Evolutionary conservation across 768 basidiomycete species (phyloP).

Genomic region (Daedaleopsis sinensis): DNA sequence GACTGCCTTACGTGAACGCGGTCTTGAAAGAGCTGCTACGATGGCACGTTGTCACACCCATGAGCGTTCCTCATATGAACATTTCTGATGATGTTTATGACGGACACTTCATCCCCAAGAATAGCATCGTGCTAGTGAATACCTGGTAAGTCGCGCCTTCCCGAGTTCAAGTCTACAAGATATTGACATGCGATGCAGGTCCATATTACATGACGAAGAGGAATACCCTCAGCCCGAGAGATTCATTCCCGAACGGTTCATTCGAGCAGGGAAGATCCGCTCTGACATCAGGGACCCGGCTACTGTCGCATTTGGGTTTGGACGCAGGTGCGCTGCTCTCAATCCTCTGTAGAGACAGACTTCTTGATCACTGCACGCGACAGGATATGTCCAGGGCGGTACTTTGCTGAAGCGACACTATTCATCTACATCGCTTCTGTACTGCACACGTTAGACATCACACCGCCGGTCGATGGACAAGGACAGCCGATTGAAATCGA

Average conservation of each 20-base stretch:
- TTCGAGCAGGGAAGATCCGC: background rate
- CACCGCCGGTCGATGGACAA: background rate
- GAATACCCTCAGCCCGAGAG: background rate
- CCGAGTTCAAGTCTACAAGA: no score
- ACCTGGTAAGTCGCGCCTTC: conserved; percentile 12
- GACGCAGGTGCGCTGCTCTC: background rate
- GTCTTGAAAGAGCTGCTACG: conserved; percentile 34
- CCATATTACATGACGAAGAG: background rate
- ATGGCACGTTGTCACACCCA: conserved; percentile 17
- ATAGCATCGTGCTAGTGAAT: conserved; percentile 9
- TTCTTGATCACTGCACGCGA: background rate
- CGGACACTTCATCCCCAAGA: conserved; percentile 8
- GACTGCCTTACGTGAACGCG: conserved; percentile 32
- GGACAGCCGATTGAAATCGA: background rate
- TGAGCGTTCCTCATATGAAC: conserved; percentile 3
- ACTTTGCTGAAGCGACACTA: background rate
- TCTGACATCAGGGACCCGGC: background rate
- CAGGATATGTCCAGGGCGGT: background rate
- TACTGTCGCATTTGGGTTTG: background rate
- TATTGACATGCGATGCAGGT: no score
- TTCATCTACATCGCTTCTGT: background rate
- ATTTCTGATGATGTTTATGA: background rate
- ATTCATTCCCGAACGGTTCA: background rate
- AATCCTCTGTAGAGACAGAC: no score
- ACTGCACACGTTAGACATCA: background rate